Evolutionary conservation across 164 flowering plant genomes (phyloP).

Genomic region (Stephania cephalantha): DNA sequence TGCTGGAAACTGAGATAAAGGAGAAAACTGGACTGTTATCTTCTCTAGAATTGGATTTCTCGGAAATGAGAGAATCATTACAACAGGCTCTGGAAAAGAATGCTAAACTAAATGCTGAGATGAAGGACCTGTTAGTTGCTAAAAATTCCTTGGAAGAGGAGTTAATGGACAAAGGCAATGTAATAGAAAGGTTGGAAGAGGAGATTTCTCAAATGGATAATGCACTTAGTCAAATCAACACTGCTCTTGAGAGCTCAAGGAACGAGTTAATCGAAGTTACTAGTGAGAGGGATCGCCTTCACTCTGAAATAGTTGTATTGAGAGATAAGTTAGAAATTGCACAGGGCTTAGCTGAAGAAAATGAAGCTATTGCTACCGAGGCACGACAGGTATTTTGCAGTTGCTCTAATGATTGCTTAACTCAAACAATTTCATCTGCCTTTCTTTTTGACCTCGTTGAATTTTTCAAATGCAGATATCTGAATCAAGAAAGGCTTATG

Average conservation of each 20-base stretch:
- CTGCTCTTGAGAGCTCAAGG: conserved; percentile 37
- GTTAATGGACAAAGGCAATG: conserved; percentile 33
- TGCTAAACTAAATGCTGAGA: conserved; percentile 31
- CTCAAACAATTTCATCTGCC: background rate
- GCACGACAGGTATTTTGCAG: conserved; percentile 56
- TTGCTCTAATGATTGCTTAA: background rate
- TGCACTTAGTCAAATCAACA: conserved; percentile 41
- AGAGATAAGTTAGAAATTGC: conserved; percentile 58
- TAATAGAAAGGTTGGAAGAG: conserved; percentile 46
- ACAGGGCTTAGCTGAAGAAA: conserved; percentile 54
- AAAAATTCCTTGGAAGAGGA: conserved; percentile 51
- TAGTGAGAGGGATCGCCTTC: conserved; percentile 49
- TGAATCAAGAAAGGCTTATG: conserved; percentile 52
- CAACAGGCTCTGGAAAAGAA: conserved; percentile 38
- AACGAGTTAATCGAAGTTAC: conserved; percentile 37
- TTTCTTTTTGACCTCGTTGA: conserved; percentile 4
- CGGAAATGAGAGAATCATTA: conserved; percentile 28
- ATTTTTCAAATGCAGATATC: conserved; percentile 41
- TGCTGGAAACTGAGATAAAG: conserved; percentile 50
- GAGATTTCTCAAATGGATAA: conserved; percentile 47
- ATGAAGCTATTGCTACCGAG: conserved; percentile 65
- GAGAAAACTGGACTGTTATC: conserved; percentile 44
- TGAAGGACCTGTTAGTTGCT: conserved; percentile 33
- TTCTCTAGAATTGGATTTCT: conserved; percentile 41
- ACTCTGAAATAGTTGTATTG: conserved; percentile 34